These are phyloP conservation scores for Termitomyces sp. DNA, from an alignment of 768 basidiomycete species.

Conservation along the genomic window DNA sequence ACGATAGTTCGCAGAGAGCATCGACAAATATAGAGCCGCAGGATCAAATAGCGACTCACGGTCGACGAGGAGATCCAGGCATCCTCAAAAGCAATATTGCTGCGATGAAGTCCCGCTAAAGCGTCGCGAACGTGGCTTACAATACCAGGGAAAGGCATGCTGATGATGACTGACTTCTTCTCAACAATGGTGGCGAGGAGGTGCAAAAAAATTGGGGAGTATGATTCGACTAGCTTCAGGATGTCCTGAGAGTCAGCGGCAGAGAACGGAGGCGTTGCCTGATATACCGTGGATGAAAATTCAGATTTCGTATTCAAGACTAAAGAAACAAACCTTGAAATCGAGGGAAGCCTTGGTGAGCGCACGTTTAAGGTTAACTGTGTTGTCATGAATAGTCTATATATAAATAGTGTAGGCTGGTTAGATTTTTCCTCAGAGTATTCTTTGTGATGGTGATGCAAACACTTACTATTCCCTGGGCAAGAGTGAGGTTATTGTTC, in stretches of 20 bases:
- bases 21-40: background rate
- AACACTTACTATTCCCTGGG: slow-evolving; percentile 22
- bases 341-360: slow-evolving; percentile 22
- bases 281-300: background rate
- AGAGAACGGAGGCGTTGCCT: background rate
- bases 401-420: slow-evolving; percentile 3
- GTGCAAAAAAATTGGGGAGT: slow-evolving; percentile 12
- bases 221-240: slow-evolving; percentile 12
- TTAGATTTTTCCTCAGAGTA: background rate
- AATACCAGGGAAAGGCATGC: slow-evolving; percentile 12
- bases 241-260: slow-evolving; percentile 19
- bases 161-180: slow-evolving; percentile 21
- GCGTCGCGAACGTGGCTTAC: background rate
- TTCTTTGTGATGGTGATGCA: too few species aligned
- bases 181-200: slow-evolving; percentile 15
- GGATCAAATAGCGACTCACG: background rate
- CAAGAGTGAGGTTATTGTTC: slow-evolving; percentile 16
- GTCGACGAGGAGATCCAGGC: background rate
- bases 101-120: background rate
- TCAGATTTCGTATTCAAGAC: background rate
- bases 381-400: slow-evolving; percentile 18
- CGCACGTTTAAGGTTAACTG: slow-evolving; percentile 13
- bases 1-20: background rate
- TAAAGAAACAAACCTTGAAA: slow-evolving; percentile 12
- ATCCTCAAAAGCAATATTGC: background rate